Evolutionary conservation across 495 filamentous ascomycete species (phyloP), one percentile per base, ranked within the genome.

Genomic region (Daldinia decipiens): DNA sequence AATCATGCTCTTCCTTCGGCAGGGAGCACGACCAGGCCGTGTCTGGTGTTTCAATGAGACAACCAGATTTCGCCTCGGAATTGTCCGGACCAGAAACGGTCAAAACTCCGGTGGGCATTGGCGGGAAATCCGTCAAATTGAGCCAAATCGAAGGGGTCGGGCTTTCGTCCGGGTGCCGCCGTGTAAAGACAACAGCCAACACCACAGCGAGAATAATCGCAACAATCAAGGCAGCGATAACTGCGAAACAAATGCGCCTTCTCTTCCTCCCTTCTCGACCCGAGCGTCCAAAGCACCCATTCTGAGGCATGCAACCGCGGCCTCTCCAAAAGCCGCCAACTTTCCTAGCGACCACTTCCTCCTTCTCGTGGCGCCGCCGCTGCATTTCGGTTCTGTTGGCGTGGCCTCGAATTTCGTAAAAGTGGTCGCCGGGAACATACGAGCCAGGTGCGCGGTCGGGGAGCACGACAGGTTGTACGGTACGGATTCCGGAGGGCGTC

Each of bases 81-180:
- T 88, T 81, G 36, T 90, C 85, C 2, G 93, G 86, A 2, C 87
- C 88, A 2, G 89, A 84, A 29, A 97, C 85, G 0, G 93, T 96
- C 31, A 89, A 83, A 59, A 96, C 83, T 1, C 94, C 94, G 0
- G 91, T 94, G 8, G 91, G 92, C 62, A 97, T 92, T 0, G 94
- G 91, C 36, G 94, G 94, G 68, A 91, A 97, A 27, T 88, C 88
- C 1, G 94, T 96, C 27, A 97, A 77, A 73, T 96, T 97, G 34
- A 96, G 83, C 88, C 91, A 97, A 47, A 76, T 76, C 0, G 79
- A 81, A 13, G 70, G 74, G 29, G 65, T 11, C 19, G 15, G 39
- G 72, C 70, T 9, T 73, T 86, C 24, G 68, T 71, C 15, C 73
- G 78, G 60, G 13, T 29, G 74, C 27, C 83, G 85, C n/a, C 79